A percentile compares a stretch with the other conserved stretches of the same genome.
These are phyloP conservation scores for Aegilops speltoides DNA, from an alignment of 176 grass and related monocot genomes.

Conservation along the genomic window DNA sequence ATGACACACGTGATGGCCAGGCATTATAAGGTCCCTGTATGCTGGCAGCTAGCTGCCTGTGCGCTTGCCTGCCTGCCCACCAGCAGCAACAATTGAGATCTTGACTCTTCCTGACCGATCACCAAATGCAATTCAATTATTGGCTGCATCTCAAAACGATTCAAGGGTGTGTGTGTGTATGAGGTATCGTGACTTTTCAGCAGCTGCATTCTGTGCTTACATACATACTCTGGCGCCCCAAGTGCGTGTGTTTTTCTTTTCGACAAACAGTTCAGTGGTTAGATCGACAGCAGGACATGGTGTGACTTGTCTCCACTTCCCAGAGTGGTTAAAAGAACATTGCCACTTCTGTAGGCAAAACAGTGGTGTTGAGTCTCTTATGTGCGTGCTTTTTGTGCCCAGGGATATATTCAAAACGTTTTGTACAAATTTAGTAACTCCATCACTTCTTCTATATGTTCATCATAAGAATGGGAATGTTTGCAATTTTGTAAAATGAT, in stretches of 20 bases:
- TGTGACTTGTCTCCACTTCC: background rate
- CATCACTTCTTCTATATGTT: background rate
- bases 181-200: background rate
- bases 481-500: background rate
- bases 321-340: background rate
- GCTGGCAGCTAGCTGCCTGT: background rate
- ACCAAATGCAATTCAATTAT: background rate
- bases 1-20: background rate
- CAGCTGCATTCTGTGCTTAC: conserved; percentile 14
- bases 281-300: background rate
- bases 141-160: background rate
- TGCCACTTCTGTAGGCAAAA: background rate
- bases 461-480: background rate
- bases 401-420: background rate
- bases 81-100: background rate
- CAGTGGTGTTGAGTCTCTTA: background rate
- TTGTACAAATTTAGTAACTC: background rate
- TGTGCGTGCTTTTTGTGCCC: background rate
- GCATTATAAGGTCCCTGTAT: background rate
- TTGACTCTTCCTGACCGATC: background rate
- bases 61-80: background rate
- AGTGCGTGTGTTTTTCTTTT: background rate
- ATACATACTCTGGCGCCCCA: background rate
- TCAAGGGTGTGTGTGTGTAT: background rate
- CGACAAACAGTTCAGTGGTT: background rate